These are phyloP conservation scores for Viola pubescens DNA, from an alignment of 441 rosid genomes.

Conservation along the genomic window DNA sequence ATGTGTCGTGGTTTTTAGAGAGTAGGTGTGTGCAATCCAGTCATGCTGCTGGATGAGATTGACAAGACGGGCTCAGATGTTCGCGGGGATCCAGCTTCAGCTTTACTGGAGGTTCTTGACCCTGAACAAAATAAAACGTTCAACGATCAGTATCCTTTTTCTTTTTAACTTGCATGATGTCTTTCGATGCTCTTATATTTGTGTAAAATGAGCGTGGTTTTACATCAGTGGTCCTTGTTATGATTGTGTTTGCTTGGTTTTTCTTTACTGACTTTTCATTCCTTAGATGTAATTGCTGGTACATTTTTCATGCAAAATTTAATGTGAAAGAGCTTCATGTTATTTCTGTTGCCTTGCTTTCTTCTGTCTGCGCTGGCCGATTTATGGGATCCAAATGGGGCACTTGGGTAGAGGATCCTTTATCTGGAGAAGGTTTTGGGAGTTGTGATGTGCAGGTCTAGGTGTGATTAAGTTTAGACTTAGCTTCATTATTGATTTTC, in stretches of 20 bases:
- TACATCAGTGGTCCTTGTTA: no score
- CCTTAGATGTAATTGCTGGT: neutral
- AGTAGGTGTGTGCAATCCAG: constrained; percentile 95
- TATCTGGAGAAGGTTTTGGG: neutral
- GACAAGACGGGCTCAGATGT: constrained; percentile 99
- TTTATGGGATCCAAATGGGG: no score
- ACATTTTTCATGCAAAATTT: neutral
- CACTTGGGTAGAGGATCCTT: neutral
- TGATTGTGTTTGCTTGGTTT: neutral
- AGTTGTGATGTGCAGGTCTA: neutral
- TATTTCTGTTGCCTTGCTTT: no score
- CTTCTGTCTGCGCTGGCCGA: no score
- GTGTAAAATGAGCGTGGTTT: no score
- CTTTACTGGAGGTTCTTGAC: constrained; percentile 97
- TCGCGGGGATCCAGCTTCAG: constrained; percentile 99
- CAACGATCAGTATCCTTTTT: constrained; percentile 94
- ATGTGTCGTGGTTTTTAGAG: constrained; percentile 42
- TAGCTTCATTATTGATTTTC: no score
- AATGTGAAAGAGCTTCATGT: no score
- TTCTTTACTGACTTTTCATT: neutral
- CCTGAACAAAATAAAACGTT: constrained; percentile 93
- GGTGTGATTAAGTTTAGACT: neutral
- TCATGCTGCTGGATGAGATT: constrained; percentile 94
- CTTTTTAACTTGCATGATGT: constrained; percentile 4
- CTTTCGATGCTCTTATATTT: neutral